A percentile compares a stretch with the other conserved stretches of the same genome.
phyloP scores from a whole-genome alignment of 768 basidiomycete species.

The Boletus huronensis region DNA sequence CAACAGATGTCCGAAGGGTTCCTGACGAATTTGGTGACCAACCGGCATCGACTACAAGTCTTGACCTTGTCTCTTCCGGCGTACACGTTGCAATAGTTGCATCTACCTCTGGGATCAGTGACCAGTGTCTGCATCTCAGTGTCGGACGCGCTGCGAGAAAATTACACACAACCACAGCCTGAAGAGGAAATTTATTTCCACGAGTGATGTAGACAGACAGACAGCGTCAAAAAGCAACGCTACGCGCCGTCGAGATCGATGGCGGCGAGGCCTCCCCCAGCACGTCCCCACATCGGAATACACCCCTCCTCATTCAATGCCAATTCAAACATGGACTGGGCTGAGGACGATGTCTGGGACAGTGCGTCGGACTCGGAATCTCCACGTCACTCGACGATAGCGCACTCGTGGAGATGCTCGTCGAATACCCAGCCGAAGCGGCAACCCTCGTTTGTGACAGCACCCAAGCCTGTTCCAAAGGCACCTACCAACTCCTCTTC shows the following conservation, averaged over 20 bases:
- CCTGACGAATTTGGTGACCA: neutral
- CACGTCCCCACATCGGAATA: slow-evolving; percentile 69
- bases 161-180: too few species aligned
- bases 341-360: slow-evolving; percentile 88
- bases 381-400: slow-evolving; percentile 50
- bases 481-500: slow-evolving; percentile 49
- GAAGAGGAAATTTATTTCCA: slow-evolving; percentile 10
- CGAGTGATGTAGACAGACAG: neutral
- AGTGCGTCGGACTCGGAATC: slow-evolving; percentile 77
- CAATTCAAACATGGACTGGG: slow-evolving; percentile 59
- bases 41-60: slow-evolving; percentile 24
- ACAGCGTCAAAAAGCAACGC: neutral
- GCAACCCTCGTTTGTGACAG: slow-evolving; percentile 33
- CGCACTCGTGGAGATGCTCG: slow-evolving; percentile 43
- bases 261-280: slow-evolving; percentile 64
- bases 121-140: neutral
- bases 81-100: slow-evolving; percentile 23
- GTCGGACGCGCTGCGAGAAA: too few species aligned
- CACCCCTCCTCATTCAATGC: slow-evolving; percentile 47
- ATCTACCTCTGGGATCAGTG: slow-evolving; percentile 23
- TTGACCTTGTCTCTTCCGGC: slow-evolving; percentile 26
- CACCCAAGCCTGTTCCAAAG: slow-evolving; percentile 56
- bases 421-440: slow-evolving; percentile 22
- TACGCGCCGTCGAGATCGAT: slow-evolving; percentile 31
- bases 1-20: neutral